phyloP scores from a whole-genome alignment of 2,329 filamentous ascomycete species.

The Talaromyces sp. region DNA sequence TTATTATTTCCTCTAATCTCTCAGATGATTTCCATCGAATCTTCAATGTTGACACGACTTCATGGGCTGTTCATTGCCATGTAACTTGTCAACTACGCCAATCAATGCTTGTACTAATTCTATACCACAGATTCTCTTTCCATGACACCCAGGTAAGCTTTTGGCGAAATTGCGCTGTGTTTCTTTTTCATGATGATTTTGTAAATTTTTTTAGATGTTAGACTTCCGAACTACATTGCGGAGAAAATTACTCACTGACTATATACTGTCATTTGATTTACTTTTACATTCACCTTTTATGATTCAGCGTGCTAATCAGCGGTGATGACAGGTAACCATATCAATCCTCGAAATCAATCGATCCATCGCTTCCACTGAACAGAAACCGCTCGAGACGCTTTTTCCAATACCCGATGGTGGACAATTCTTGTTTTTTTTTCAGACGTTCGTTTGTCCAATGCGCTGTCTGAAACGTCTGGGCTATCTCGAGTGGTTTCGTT shows the following conservation, averaged over 20 bases:
- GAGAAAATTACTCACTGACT: slow-evolving; percentile 28
- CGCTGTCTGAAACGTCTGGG: background rate
- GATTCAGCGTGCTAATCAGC: background rate
- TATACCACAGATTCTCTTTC: background rate
- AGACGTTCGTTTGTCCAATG: background rate
- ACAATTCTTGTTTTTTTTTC: background rate
- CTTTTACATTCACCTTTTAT: background rate
- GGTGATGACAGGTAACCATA: slow-evolving; percentile 18
- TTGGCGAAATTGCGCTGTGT: background rate
- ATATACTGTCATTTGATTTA: background rate
- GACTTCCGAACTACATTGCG: slow-evolving; percentile 44
- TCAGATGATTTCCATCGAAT: background rate
- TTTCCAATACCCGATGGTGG: background rate
- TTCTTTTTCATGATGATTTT: slow-evolving; percentile 34
- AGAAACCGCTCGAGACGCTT: background rate
- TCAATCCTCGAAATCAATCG: background rate
- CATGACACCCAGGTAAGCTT: background rate
- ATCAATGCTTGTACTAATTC: background rate
- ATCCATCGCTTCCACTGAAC: background rate
- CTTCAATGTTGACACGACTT: background rate
- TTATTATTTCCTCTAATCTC: background rate
- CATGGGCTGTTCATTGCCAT: background rate
- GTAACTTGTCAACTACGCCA: background rate
- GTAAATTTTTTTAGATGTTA: slow-evolving; percentile 45
- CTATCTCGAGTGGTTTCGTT: background rate